Percentiles rank a stretch among this genome's conserved stretches.
phyloP scores from a whole-genome alignment of 1,284 basidiomycete genomes.

The Cutaneotrichosporon sp. region DNA sequence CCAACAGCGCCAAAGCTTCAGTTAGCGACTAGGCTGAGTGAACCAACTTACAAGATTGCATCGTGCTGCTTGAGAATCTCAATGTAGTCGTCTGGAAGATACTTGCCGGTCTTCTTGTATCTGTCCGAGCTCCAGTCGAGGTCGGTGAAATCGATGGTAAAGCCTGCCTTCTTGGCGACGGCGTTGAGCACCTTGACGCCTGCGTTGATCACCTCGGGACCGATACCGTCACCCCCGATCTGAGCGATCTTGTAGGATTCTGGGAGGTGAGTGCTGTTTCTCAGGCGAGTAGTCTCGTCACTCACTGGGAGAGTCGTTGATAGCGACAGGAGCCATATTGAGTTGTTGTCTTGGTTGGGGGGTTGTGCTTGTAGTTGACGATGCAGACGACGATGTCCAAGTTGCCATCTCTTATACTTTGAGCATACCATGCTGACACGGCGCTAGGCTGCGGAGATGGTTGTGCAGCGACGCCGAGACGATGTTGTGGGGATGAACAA shows the following conservation, averaged over 20 bases:
- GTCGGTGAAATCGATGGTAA: slow-evolving; percentile 19
- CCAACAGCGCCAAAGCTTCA: slow-evolving; percentile 94
- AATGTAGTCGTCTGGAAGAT: slow-evolving; percentile 23
- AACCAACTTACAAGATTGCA: slow-evolving; percentile 47
- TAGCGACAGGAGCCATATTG: neutral
- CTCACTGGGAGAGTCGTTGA: neutral
- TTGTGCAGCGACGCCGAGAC: too few species aligned
- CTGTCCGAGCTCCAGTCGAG: slow-evolving; percentile 44
- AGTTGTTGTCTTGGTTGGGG: neutral
- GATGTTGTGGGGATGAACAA: too few species aligned
- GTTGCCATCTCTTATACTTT: too few species aligned
- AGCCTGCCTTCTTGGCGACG: slow-evolving; percentile 24
- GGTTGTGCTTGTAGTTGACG: neutral
- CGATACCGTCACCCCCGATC: slow-evolving; percentile 57
- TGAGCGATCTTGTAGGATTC: slow-evolving; percentile 49
- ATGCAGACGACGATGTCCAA: too few species aligned
- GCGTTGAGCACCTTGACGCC: slow-evolving; percentile 42
- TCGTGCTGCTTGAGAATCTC: slow-evolving; percentile 35
- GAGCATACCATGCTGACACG: too few species aligned
- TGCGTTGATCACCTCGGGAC: slow-evolving; percentile 53
- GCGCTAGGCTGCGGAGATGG: too few species aligned
- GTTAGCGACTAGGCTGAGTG: slow-evolving; percentile 64
- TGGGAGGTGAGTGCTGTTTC: neutral
- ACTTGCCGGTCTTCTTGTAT: slow-evolving; percentile 54
- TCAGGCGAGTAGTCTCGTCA: neutral